Conservation (phyloP, 495 filamentous ascomycete species). For the Elaphomyces granulatus region DNA sequence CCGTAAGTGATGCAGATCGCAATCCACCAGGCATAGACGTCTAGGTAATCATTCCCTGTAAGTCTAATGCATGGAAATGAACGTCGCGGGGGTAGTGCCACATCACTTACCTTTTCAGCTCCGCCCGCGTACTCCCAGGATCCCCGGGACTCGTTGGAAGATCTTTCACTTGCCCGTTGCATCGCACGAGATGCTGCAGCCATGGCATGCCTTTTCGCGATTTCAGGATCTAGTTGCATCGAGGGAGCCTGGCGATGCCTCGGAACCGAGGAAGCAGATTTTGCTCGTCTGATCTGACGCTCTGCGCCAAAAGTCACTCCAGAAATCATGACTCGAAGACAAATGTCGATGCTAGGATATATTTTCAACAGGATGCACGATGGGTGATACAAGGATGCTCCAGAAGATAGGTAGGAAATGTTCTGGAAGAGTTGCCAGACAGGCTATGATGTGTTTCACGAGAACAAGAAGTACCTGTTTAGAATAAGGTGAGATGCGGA, state of each 20-base stretch:
- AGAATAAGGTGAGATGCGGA: too few species aligned
- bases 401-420: too few species aligned
- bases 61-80: conserved; percentile 9
- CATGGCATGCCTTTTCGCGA: conserved; percentile 47
- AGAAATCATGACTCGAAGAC: conserved; percentile 29
- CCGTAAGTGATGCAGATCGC: not conserved
- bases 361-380: not conserved
- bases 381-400: conserved; percentile 1
- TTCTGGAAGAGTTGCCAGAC: too few species aligned
- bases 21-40: too few species aligned
- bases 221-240: conserved; percentile 34
- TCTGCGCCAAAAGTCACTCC: conserved; percentile 28
- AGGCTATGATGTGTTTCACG: too few species aligned
- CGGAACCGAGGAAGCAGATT: conserved; percentile 47
- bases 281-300: conserved; percentile 40
- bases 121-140: conserved; percentile 22
- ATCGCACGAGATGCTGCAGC: conserved; percentile 56
- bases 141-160: conserved; percentile 16
- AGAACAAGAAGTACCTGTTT: too few species aligned
- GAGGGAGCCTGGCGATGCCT: conserved; percentile 14
- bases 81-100: conserved; percentile 25
- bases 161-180: conserved; percentile 37
- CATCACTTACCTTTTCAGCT: conserved; percentile 12
- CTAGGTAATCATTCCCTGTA: conserved; percentile 1
- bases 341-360: conserved; percentile 9